phyloP scores from a whole-genome alignment of 495 filamentous ascomycete genomes.

The Penicillium turbatum region DNA sequence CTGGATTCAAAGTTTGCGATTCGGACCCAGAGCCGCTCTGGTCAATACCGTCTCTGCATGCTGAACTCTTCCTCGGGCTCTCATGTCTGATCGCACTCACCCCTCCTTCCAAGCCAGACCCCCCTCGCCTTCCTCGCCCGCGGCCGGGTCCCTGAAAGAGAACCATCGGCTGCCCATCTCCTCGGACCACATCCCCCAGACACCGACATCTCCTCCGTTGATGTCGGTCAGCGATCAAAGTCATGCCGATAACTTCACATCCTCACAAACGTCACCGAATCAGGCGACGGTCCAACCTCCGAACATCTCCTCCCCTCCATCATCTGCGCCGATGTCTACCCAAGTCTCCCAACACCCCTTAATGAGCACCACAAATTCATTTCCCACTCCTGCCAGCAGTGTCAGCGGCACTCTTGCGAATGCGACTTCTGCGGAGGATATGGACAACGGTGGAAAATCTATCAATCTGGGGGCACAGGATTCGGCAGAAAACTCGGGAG shows the following conservation, averaged over 20 bases:
- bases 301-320: conserved; percentile 41
- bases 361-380: conserved; percentile 41
- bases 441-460: conserved; percentile 30
- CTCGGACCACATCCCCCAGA: conserved; percentile 41
- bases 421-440: conserved; percentile 31
- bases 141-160: conserved; percentile 39
- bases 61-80: conserved; percentile 14
- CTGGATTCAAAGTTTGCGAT: conserved; percentile 20
- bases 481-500: conserved; percentile 16
- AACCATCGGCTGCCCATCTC: conserved; percentile 25
- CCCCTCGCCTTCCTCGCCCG: conserved; percentile 44
- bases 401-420: conserved; percentile 35
- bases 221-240: conserved; percentile 50
- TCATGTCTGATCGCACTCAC: conserved; percentile 45
- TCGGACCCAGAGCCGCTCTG: conserved; percentile 16
- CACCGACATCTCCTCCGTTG: conserved; percentile 50
- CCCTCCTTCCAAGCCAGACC: conserved; percentile 39
- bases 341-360: conserved; percentile 43
- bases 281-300: conserved; percentile 41
- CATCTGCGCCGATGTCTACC: conserved; percentile 45
- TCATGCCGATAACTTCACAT: conserved; percentile 45
- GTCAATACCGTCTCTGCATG: conserved; percentile 9
- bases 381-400: conserved; percentile 46
- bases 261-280: conserved; percentile 44
- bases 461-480: conserved; percentile 24